These are phyloP conservation scores for Xylaria arbuscula DNA, from an alignment of 2,329 filamentous ascomycete species.

Conservation along the genomic window DNA sequence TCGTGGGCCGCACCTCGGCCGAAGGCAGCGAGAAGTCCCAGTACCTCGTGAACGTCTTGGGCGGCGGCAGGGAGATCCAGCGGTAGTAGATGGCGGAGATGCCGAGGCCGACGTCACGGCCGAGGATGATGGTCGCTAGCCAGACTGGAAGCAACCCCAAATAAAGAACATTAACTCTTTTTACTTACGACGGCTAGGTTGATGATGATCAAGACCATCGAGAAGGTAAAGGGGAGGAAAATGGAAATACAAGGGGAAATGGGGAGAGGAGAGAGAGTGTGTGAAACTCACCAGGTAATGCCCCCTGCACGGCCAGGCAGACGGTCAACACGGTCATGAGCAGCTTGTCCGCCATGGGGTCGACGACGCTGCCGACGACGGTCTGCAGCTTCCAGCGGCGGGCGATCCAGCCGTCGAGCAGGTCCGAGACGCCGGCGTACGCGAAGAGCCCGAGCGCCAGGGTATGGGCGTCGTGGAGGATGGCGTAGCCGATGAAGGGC, in stretches of 20 bases:
- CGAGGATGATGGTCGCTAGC: constrained; percentile 89
- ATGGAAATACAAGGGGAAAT: not conserved
- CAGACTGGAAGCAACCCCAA: constrained; percentile 67
- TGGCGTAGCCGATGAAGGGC: constrained; percentile 86
- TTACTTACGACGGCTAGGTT: constrained; percentile 28
- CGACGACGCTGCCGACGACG: constrained; percentile 92
- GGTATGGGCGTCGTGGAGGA: constrained; percentile 83
- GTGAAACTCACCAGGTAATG: constrained; percentile 75
- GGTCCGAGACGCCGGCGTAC: constrained; percentile 90
- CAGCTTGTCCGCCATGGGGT: constrained; percentile 96
- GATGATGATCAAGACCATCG: not conserved
- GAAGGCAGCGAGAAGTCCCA: constrained; percentile 97
- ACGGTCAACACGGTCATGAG: constrained; percentile 95
- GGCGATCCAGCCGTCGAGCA: constrained; percentile 94
- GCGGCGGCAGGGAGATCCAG: constrained; percentile 91
- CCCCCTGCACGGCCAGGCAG: constrained; percentile 83
- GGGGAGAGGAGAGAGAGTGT: constrained; percentile 4
- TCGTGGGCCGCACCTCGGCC: constrained; percentile 84
- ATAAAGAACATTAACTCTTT: not conserved
- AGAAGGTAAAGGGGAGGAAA: not conserved
- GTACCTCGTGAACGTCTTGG: constrained; percentile 91
- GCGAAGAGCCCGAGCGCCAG: constrained; percentile 87
- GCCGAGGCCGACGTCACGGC: constrained; percentile 84
- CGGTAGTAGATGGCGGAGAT: constrained; percentile 94
- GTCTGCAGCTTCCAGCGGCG: constrained; percentile 88